A percentile compares a stretch with the other conserved stretches of the same genome.
These are phyloP conservation scores for Eucalyptus melliodora DNA, from an alignment of 345 rosid species.

Conservation along the genomic window DNA sequence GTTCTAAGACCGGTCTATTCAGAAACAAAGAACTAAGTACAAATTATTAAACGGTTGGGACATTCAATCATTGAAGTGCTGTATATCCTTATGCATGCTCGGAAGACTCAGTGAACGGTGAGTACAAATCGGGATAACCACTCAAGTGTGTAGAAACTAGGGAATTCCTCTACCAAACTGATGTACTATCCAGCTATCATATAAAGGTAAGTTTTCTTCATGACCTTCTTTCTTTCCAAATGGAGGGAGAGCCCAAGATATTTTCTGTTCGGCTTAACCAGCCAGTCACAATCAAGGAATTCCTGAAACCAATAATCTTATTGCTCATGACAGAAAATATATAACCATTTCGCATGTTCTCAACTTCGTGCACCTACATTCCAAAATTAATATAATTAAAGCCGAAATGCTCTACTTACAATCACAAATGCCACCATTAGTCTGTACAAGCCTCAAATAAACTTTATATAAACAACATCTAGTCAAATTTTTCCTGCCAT, in stretches of 20 bases:
- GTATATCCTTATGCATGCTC: background rate
- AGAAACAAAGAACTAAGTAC: background rate
- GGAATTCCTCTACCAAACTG: background rate
- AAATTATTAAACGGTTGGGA: background rate
- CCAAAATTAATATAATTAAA: background rate
- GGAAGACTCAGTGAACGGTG: background rate
- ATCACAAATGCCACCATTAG: background rate
- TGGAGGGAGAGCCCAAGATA: background rate
- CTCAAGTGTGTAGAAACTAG: background rate
- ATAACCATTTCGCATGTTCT: background rate
- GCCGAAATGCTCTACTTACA: background rate
- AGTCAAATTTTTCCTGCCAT: background rate
- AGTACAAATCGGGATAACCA: background rate
- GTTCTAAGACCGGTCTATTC: background rate
- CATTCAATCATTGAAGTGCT: background rate
- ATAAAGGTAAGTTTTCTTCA: background rate
- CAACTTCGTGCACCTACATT: background rate
- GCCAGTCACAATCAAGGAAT: background rate
- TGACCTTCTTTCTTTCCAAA: background rate
- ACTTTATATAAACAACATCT: background rate
- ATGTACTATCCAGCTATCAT: background rate
- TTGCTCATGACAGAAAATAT: background rate
- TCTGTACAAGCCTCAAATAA: background rate
- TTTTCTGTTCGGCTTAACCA: background rate
- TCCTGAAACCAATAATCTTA: background rate